Conservation (phyloP, 1,139 yeast species). For the Nakaseomyces sp. region DNA sequence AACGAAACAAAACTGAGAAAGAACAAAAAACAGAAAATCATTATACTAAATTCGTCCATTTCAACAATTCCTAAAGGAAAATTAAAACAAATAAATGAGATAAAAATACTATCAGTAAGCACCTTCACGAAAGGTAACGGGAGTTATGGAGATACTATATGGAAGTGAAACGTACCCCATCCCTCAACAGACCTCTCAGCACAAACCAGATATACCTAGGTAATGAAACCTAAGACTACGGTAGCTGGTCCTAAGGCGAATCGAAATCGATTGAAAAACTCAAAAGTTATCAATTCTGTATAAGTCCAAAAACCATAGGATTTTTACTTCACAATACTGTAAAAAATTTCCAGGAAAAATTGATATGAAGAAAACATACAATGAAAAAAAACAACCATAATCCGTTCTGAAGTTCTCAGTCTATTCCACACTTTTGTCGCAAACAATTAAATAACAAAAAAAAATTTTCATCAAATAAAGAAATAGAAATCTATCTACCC, state of each 20-base stretch:
- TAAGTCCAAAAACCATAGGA: conserved; percentile 3
- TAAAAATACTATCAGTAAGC: not conserved
- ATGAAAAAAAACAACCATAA: not conserved
- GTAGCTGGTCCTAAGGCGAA: conserved; percentile 1
- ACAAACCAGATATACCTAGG: conserved; percentile 1
- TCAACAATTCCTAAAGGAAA: not conserved
- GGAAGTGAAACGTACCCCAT: conserved; percentile 20
- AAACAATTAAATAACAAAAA: too few relatives aligned
- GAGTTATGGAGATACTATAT: conserved; percentile 16
- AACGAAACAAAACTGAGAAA: not conserved
- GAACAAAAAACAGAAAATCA: too few relatives aligned
- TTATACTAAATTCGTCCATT: too few relatives aligned
- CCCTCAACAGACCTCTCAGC: conserved; percentile 12
- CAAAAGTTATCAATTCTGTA: conserved; percentile 5
- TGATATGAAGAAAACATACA: not conserved
- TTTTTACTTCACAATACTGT: not conserved
- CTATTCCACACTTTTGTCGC: not conserved
- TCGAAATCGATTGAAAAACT: conserved; percentile 5
- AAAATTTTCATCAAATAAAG: not conserved
- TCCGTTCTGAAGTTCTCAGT: not conserved
- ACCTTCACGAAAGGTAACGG: conserved; percentile 4
- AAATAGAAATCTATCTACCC: not conserved
- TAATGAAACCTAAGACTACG: not conserved
- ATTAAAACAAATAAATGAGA: not conserved
- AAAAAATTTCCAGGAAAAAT: not conserved